These are phyloP conservation scores for Athelia psychrophila DNA, from an alignment of 1,284 basidiomycete species.

Conservation along the genomic window DNA sequence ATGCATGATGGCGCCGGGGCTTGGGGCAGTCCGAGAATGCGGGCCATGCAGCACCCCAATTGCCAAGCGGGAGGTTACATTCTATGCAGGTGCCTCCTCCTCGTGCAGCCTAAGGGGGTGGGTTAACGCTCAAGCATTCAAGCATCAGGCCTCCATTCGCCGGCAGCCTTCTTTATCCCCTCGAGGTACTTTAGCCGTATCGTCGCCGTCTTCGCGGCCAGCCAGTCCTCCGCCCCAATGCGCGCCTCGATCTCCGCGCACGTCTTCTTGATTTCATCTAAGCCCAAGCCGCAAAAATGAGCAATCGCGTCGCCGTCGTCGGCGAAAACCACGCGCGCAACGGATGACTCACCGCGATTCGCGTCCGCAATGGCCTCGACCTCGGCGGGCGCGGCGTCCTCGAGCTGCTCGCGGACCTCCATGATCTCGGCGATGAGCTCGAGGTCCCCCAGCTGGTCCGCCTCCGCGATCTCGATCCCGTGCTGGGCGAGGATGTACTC, in stretches of 20 bases:
- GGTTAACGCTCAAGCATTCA: too few relatives aligned
- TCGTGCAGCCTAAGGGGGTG: too few relatives aligned
- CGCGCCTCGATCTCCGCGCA: constrained; percentile 46
- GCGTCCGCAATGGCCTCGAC: constrained; percentile 50
- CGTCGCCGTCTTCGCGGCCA: constrained; percentile 52
- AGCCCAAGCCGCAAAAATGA: too few relatives aligned
- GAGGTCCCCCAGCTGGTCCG: constrained; percentile 75
- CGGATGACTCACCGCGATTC: constrained; percentile 67
- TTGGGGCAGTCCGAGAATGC: too few relatives aligned
- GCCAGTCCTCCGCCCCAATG: constrained; percentile 56
- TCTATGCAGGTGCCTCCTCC: too few relatives aligned
- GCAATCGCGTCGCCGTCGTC: too few relatives aligned
- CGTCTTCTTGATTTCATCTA: constrained; percentile 55
- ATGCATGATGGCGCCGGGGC: too few relatives aligned
- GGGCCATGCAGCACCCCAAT: too few relatives aligned
- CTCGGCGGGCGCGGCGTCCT: constrained; percentile 53
- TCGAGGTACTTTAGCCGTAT: constrained; percentile 78
- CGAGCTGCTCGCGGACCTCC: constrained; percentile 79
- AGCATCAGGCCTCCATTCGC: constrained; percentile 34
- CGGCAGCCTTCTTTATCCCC: constrained; percentile 71
- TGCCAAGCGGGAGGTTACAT: too few relatives aligned
- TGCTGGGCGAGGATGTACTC: constrained; percentile 72
- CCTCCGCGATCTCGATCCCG: constrained; percentile 61
- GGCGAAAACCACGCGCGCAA: constrained; percentile 4
- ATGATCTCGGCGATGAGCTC: constrained; percentile 78